Evolutionary conservation across 148 eudicot species (phyloP).

Genomic region (Chenopodium formosanum): DNA sequence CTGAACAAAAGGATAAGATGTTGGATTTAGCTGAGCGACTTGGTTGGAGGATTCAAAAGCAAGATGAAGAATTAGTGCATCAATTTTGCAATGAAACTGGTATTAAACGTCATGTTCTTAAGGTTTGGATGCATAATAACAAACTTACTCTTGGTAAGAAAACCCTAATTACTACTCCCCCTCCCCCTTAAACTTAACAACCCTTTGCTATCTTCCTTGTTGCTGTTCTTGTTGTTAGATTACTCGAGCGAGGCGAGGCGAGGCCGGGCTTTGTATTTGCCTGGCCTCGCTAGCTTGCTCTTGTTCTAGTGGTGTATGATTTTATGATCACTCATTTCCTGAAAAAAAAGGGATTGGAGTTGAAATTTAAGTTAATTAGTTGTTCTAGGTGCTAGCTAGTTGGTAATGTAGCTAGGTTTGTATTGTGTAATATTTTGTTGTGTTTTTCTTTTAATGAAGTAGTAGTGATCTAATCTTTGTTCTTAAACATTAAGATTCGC

Average conservation of each 20-base stretch:
- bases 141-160: conserved; percentile 89
- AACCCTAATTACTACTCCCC: conserved; percentile 39
- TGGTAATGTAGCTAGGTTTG: background rate
- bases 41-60: conserved; percentile 77
- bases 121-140: conserved; percentile 98
- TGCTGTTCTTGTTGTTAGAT: too few species aligned
- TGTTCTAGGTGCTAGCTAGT: background rate
- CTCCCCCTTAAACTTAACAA: background rate
- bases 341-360: background rate
- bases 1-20: conserved; percentile 86
- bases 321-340: background rate
- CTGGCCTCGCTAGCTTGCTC: too few species aligned
- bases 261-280: too few species aligned
- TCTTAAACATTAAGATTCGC: background rate
- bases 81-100: conserved; percentile 69
- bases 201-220: too few species aligned
- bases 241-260: too few species aligned
- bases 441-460: too few species aligned
- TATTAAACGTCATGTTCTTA: conserved; percentile 67
- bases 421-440: background rate
- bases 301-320: too few species aligned
- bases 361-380: background rate
- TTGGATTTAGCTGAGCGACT: conserved; percentile 55
- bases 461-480: too few species aligned
- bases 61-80: conserved; percentile 54